phyloP scores from a whole-genome alignment of 2,329 filamentous ascomycete genomes.

The Aspergillus awamori region DNA sequence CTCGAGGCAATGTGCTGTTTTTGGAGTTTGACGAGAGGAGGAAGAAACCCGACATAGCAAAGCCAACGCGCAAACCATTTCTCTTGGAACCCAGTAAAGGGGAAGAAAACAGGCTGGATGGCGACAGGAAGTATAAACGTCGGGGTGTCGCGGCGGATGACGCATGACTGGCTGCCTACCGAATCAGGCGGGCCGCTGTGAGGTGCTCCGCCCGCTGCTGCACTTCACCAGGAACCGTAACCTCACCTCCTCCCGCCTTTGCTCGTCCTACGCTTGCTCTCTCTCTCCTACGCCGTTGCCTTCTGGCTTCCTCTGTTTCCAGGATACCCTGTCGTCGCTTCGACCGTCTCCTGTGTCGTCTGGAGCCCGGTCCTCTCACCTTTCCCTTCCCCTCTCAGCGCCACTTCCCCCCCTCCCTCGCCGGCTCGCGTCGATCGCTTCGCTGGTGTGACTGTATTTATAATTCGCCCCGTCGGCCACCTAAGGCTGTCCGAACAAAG shows the following conservation, averaged over 20 bases:
- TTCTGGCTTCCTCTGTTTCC: not conserved
- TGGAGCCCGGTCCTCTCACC: not conserved
- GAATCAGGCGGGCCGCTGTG: slow-evolving; percentile 11
- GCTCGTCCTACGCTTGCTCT: not conserved
- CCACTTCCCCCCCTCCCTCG: slow-evolving; percentile 1
- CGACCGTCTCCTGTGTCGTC: not conserved
- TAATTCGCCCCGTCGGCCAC: slow-evolving; percentile 2
- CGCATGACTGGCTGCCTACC: slow-evolving; percentile 17
- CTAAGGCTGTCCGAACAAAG: not conserved
- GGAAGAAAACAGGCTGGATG: not conserved
- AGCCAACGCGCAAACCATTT: not conserved
- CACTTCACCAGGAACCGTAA: slow-evolving; percentile 16
- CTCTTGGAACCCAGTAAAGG: not conserved
- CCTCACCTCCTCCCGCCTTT: slow-evolving; percentile 10
- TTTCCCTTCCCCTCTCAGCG: not conserved
- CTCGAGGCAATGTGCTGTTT: not conserved
- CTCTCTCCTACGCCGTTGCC: not conserved
- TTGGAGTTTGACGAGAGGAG: no score
- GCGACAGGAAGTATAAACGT: not conserved
- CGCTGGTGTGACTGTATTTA: not conserved
- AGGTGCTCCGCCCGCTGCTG: slow-evolving; percentile 16
- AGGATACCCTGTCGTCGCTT: slow-evolving; percentile 9
- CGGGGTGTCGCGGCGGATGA: slow-evolving; percentile 11
- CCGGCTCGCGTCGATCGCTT: slow-evolving; percentile 1
- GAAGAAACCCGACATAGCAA: not conserved